Evolutionary conservation across 1,284 basidiomycete species (phyloP), one percentile per base, ranked within the genome.

Genomic region (Phellinidium pouzarii): DNA sequence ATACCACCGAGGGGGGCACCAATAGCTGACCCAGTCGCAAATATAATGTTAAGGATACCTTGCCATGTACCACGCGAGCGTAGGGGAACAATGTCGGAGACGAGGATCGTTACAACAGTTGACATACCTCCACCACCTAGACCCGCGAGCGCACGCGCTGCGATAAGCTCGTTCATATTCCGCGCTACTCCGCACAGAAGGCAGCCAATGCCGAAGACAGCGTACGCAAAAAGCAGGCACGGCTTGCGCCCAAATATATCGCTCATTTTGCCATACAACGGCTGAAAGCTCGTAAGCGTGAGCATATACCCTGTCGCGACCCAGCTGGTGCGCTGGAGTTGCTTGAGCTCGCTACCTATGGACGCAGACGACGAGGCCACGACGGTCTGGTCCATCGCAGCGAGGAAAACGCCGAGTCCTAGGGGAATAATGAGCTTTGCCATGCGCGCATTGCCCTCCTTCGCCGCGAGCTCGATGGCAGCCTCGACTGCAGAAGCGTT

Each of bases 41-140:
- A 82, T 4, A 81, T 71, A 36, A 82, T 74, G 58, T 81, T 82
- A 1, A 79, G 63, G 11, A 83, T 61, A 0, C 77, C 81, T 74
- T 83, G 80, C 75, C 79, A 80, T 17, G 79, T 81, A 22, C 81
- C 81, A 52, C 81, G 68, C 20, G 71, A 73, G 2, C 80, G 72
- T 29, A 83, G 65, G 0, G 80, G 78, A 1, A 82, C 74, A 12
- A 82, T 68, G 57, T 83, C 81, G 1, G 79, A 82, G 67, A 82
- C 71, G 19, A 82, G 73, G 44, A 84, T 82, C 46, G 77, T 78
- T 6, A 77, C 76, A 7, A 83, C 68, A 3, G 80, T 81, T 56
- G 74, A 68, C 73, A 82, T 82, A 2, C 80, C 82, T 5, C 78
- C 80, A 3, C 79, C 80, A 1, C 81, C 81, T n/a, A 82, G 73